phyloP scores from a whole-genome alignment of 73 alveolate species.

The Paramecium sonneborni region DNA sequence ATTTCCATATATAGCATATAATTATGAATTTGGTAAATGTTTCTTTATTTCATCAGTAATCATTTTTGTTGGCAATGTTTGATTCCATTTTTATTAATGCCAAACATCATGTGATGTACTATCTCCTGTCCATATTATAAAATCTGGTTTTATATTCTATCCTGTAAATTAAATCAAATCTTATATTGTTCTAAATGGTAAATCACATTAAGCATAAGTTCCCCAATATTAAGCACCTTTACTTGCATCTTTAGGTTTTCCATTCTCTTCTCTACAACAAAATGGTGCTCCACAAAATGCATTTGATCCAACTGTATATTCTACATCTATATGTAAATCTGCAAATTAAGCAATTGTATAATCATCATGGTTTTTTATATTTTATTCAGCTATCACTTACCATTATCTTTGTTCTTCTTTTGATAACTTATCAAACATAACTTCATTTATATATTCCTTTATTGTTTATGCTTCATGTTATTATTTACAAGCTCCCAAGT shows the following conservation, averaged over 20 bases:
- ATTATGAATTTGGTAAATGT: slow-evolving; percentile 48
- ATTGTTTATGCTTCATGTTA: background rate
- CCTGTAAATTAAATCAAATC: slow-evolving; percentile 64
- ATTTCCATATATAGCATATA: slow-evolving; percentile 78
- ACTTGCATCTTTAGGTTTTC: slow-evolving; percentile 68
- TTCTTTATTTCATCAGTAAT: slow-evolving; percentile 61
- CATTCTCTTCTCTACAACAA: slow-evolving; percentile 89
- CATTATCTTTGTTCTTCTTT: slow-evolving; percentile 47
- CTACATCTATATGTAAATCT: slow-evolving; percentile 90
- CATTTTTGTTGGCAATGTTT: slow-evolving; percentile 62
- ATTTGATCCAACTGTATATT: slow-evolving; percentile 77
- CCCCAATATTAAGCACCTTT: slow-evolving; percentile 74
- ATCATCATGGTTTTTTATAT: slow-evolving; percentile 33
- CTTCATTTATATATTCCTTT: background rate
- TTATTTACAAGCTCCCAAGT: background rate
- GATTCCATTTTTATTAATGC: slow-evolving; percentile 67
- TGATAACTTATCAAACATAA: background rate
- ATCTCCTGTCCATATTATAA: slow-evolving; percentile 97
- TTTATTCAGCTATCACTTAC: slow-evolving; percentile 45
- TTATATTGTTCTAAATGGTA: slow-evolving; percentile 65
- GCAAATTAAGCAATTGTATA: slow-evolving; percentile 84
- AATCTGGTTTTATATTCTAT: slow-evolving; percentile 79
- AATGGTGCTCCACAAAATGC: slow-evolving; percentile 80
- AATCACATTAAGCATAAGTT: slow-evolving; percentile 77
- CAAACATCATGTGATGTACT: slow-evolving; percentile 92